phyloP scores from a whole-genome alignment of 2,329 filamentous ascomycete genomes.

The Passalora sequoiae region DNA sequence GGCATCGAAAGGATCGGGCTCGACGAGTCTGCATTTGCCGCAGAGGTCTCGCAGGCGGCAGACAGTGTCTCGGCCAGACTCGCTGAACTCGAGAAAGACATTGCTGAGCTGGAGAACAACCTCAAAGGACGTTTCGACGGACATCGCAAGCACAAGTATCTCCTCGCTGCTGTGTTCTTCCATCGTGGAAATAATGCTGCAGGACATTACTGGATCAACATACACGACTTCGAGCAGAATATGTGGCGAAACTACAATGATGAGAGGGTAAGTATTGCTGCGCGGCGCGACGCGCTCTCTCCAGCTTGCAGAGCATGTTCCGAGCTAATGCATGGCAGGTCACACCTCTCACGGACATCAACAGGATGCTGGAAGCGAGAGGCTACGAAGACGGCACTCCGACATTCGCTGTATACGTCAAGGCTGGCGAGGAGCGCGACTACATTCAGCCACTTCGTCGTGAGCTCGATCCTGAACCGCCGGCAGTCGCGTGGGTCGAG shows the following conservation, averaged over 20 bases:
- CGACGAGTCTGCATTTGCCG: slow-evolving; percentile 37
- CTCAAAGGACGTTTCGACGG: slow-evolving; percentile 58
- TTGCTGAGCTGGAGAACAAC: slow-evolving; percentile 45
- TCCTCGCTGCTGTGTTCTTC: slow-evolving; percentile 86
- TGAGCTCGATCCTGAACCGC: slow-evolving; percentile 24
- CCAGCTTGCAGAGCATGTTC: too few relatives aligned
- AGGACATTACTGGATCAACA: slow-evolving; percentile 97
- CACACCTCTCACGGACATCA: slow-evolving; percentile 50
- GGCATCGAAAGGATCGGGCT: slow-evolving; percentile 41
- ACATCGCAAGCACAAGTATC: slow-evolving; percentile 65
- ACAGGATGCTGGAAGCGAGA: slow-evolving; percentile 64
- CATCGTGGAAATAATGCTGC: slow-evolving; percentile 62
- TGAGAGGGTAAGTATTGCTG: too few relatives aligned
- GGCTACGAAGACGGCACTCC: slow-evolving; percentile 64
- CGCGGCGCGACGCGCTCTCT: too few relatives aligned
- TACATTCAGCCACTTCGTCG: slow-evolving; percentile 47
- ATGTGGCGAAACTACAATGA: slow-evolving; percentile 97
- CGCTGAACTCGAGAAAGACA: slow-evolving; percentile 35
- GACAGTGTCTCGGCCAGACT: slow-evolving; percentile 45
- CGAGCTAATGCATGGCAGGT: too few relatives aligned
- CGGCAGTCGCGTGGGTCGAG: not conserved
- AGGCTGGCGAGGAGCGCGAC: slow-evolving; percentile 57
- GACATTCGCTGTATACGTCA: slow-evolving; percentile 79
- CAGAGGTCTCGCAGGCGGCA: slow-evolving; percentile 44
- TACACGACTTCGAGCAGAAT: slow-evolving; percentile 75